These are phyloP conservation scores for Croton setiger DNA, from an alignment of 441 rosid genomes.

Conservation along the genomic window DNA sequence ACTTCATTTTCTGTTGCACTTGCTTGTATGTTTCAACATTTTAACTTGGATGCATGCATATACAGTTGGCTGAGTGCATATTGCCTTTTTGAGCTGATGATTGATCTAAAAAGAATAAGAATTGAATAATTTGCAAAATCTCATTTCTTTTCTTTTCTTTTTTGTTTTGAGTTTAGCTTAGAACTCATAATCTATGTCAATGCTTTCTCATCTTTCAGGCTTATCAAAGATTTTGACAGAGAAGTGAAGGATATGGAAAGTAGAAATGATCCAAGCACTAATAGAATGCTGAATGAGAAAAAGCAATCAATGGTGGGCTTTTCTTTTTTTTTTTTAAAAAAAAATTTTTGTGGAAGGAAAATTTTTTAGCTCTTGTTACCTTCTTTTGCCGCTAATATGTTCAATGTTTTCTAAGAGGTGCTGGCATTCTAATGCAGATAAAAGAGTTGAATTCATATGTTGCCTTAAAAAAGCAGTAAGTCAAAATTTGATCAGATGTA, in stretches of 20 bases:
- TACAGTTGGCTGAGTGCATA: neutral
- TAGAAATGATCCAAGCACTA: conserved; percentile 58
- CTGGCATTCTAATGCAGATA: conserved; percentile 53
- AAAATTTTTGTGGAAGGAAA: neutral
- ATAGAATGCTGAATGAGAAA: conserved; percentile 70
- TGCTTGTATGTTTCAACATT: neutral
- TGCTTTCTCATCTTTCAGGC: conserved; percentile 42
- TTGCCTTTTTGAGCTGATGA: neutral
- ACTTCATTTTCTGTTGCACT: neutral
- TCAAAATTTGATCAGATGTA: conserved; percentile 11
- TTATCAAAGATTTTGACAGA: conserved; percentile 85
- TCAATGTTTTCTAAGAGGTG: conserved; percentile 20
- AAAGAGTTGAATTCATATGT: conserved; percentile 95
- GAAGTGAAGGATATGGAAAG: conserved; percentile 70
- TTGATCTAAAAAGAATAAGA: neutral
- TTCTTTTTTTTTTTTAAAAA: neutral
- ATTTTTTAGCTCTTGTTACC: neutral
- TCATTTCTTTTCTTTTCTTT: neutral
- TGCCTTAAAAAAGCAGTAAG: conserved; percentile 87
- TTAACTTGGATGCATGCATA: neutral
- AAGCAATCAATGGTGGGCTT: conserved; percentile 71
- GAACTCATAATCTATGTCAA: neutral
- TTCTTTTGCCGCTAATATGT: neutral
- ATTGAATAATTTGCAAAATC: neutral
- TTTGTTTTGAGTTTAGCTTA: neutral